phyloP scores from a whole-genome alignment of 768 basidiomycete species.

The Lactarius quietus region DNA sequence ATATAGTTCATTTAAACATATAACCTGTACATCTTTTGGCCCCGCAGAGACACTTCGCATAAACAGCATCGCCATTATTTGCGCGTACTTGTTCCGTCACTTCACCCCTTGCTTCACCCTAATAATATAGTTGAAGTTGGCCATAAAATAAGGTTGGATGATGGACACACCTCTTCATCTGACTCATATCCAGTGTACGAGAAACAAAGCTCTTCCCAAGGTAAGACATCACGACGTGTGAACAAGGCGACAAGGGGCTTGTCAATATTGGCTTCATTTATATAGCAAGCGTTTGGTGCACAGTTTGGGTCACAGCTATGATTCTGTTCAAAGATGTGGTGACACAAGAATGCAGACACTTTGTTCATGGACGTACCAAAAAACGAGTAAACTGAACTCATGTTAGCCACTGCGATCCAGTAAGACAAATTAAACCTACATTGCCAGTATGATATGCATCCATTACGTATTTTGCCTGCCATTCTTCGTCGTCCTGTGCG shows the following conservation, averaged over 20 bases:
- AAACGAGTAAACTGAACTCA: conserved; percentile 80
- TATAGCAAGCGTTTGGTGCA: conserved; percentile 64
- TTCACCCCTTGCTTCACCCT: not conserved
- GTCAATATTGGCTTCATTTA: conserved; percentile 68
- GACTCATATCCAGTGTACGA: conserved; percentile 57
- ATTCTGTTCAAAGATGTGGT: conserved; percentile 48
- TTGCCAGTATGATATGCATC: conserved; percentile 90
- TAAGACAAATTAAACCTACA: conserved; percentile 43
- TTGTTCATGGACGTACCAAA: conserved; percentile 48
- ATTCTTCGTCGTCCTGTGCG: conserved; percentile 30
- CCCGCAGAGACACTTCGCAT: conserved; percentile 49
- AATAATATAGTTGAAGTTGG: not conserved
- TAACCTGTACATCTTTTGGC: conserved; percentile 48
- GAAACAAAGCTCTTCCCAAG: conserved; percentile 72
- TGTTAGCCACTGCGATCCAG: conserved; percentile 8
- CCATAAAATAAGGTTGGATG: not conserved
- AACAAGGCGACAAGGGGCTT: conserved; percentile 71
- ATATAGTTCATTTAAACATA: conserved; percentile 28
- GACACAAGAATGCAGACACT: not conserved
- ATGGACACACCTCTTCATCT: conserved; percentile 31
- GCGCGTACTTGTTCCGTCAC: not conserved
- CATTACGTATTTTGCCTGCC: conserved; percentile 51
- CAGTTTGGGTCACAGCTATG: conserved; percentile 92
- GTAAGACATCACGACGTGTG: conserved; percentile 57
- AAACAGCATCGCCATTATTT: conserved; percentile 41